Base-by-base conservation (phyloP, 2,329 filamentous ascomycete genomes). In the Lachnum nothofagi region DNA sequence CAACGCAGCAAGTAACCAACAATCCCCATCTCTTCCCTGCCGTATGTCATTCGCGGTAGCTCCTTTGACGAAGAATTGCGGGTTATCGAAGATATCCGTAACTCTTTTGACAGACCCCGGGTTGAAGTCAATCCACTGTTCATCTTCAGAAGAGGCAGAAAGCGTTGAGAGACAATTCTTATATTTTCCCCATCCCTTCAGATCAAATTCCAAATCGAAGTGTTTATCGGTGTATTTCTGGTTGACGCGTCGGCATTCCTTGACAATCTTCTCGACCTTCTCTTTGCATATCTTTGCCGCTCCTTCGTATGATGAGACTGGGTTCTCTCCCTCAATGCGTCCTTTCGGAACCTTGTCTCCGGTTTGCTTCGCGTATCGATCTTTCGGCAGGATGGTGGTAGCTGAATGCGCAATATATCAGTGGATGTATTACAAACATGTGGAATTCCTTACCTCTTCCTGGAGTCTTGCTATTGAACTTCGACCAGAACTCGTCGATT, bases 191-290 rank as follows among this genome's bases (percentile, higher is more conserved):
- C 72, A 72, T 68, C 37, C 37, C 19, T 88, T 86, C 53, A 90
- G 73, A 64, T 91, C 87, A 31, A 79, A 72, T 63, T 93, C 88
- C 44, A 95, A 81, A 64, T 95, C 86, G 63, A 95, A 95, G 65
- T 93, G 82, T n/a, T 83, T 80, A 63, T 94, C 88, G 14, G 85
- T 79, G 64, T 94, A 95, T 67, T 89, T 91, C 61, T 89, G 85
- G 67, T 95, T 95, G 49, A 89, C 73, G 7, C 86, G 78, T 19
- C 81, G 75, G 64, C 88, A 94, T 62, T 83, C 79, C 49, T 73
- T 72, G 42, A 80, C 73, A 51, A 83, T 83, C 63, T 80, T 78
- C 22, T 72, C 74, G 3, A 76, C 85, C 69, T 77, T 86, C 48
- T 77, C 78, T 46, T 72, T 75, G 67, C 88, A 94, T 49, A 83